These are phyloP conservation scores for Phytopythium litorale DNA, from an alignment of 352 stramenopile genomes.

Conservation along the genomic window DNA sequence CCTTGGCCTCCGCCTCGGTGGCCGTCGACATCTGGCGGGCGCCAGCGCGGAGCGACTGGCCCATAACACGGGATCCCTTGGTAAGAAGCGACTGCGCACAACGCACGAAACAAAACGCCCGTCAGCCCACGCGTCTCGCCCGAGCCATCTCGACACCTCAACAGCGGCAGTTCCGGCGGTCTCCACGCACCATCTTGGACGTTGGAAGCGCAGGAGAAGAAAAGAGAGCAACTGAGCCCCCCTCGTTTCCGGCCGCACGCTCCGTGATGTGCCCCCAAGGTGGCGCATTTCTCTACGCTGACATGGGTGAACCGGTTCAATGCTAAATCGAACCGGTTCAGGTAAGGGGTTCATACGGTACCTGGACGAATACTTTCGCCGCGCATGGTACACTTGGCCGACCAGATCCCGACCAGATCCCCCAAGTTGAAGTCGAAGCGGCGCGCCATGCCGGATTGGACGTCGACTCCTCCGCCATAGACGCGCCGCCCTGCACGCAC, in stretches of 20 bases:
- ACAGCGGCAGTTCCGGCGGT: neutral
- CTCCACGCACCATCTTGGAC: slow-evolving; percentile 11
- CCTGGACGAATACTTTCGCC: neutral
- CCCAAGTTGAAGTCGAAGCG: too few relatives aligned
- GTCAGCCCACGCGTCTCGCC: too few relatives aligned
- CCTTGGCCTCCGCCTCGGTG: slow-evolving; percentile 80
- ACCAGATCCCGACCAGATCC: too few relatives aligned
- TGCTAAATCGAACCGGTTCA: neutral
- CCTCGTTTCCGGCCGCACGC: neutral
- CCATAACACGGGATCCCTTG: slow-evolving; percentile 48
- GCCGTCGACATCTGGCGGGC: slow-evolving; percentile 77
- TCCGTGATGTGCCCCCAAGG: neutral
- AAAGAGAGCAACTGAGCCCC: slow-evolving; percentile 6
- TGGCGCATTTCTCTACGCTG: slow-evolving; percentile 7
- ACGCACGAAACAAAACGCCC: neutral
- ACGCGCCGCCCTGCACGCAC: neutral
- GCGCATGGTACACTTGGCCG: too few relatives aligned
- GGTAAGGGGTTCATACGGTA: neutral
- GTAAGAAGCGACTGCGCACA: slow-evolving; percentile 51
- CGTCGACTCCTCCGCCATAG: neutral
- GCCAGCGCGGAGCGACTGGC: slow-evolving; percentile 49
- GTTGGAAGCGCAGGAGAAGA: slow-evolving; percentile 4
- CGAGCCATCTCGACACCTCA: too few relatives aligned
- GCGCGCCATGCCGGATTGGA: neutral
- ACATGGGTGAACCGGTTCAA: neutral